A percentile compares a stretch with the other conserved stretches of the same genome.
phyloP scores from a whole-genome alignment of 768 basidiomycete species.

The Agaricus subrufescens region DNA sequence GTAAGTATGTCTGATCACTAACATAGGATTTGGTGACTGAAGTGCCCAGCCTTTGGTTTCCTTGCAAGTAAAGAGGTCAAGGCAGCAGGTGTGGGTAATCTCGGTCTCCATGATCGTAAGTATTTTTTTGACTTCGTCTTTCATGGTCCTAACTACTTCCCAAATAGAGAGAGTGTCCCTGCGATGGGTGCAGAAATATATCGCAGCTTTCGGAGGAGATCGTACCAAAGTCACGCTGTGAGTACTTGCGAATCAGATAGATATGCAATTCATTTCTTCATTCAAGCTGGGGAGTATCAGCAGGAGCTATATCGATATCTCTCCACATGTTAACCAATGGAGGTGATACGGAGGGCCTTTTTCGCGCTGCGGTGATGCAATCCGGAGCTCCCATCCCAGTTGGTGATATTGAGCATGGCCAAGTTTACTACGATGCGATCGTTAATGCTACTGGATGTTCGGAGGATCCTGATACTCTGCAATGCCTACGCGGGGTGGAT shows the following conservation, averaged over 20 bases:
- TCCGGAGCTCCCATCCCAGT: constrained; percentile 44
- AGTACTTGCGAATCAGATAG: not conserved
- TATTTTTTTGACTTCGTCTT: not conserved
- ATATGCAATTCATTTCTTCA: not conserved
- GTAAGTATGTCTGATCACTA: not conserved
- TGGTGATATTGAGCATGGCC: constrained; percentile 31
- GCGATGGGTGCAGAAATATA: constrained; percentile 60
- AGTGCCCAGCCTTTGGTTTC: constrained; percentile 29
- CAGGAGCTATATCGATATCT: constrained; percentile 50
- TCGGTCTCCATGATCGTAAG: constrained; percentile 58
- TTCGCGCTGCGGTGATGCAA: constrained; percentile 49
- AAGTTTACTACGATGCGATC: constrained; percentile 39
- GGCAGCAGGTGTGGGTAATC: constrained; percentile 42
- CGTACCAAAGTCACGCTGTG: constrained; percentile 47
- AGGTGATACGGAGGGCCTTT: constrained; percentile 40
- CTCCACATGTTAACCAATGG: constrained; percentile 45
- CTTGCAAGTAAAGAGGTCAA: constrained; percentile 40
- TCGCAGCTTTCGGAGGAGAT: constrained; percentile 57
- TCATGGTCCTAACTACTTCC: not conserved
- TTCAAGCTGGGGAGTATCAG: constrained; percentile 48
- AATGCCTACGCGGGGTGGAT: constrained; percentile 37
- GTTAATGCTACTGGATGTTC: constrained; percentile 37
- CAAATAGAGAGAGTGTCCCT: constrained; percentile 45
- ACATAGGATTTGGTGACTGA: not conserved
- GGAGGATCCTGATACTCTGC: constrained; percentile 33